Percentiles rank a stretch among this genome's conserved stretches.
Evolutionary conservation across 495 filamentous ascomycete species (phyloP).

Genomic region (Pseudoneurospora amorphoporcata): DNA sequence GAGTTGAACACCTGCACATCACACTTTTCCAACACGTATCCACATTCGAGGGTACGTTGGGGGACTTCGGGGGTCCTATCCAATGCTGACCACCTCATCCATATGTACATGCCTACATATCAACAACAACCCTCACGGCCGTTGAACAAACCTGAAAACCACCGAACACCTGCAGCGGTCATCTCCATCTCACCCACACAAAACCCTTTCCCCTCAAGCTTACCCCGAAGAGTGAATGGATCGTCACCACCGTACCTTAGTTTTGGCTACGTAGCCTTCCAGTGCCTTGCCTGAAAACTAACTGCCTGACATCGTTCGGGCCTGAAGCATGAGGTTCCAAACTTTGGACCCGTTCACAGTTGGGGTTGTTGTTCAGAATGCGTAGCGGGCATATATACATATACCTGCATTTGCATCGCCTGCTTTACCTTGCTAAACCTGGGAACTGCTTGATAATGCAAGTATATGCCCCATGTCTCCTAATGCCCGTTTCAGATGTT

Average conservation of each 20-base stretch:
- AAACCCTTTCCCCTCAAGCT: neutral
- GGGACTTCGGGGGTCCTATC: neutral
- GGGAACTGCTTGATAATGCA: neutral
- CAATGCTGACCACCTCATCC: neutral
- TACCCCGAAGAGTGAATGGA: neutral
- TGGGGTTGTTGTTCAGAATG: neutral
- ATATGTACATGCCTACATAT: neutral
- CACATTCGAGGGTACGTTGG: too few relatives aligned
- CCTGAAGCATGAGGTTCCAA: neutral
- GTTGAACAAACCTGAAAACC: neutral
- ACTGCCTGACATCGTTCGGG: neutral
- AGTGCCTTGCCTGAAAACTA: neutral
- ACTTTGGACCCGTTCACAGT: neutral
- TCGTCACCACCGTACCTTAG: neutral
- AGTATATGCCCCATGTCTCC: neutral
- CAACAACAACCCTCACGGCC: neutral
- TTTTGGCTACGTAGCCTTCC: too few relatives aligned
- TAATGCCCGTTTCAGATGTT: neutral
- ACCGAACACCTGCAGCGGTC: neutral
- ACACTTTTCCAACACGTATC: too few relatives aligned
- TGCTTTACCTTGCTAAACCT: neutral
- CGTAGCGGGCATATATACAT: neutral
- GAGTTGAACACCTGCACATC: too few relatives aligned
- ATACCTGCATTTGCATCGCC: neutral
- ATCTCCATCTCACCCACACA: neutral